Base-by-base conservation (phyloP, 306 rosid genomes). In the Crotalaria pallida region DNA sequence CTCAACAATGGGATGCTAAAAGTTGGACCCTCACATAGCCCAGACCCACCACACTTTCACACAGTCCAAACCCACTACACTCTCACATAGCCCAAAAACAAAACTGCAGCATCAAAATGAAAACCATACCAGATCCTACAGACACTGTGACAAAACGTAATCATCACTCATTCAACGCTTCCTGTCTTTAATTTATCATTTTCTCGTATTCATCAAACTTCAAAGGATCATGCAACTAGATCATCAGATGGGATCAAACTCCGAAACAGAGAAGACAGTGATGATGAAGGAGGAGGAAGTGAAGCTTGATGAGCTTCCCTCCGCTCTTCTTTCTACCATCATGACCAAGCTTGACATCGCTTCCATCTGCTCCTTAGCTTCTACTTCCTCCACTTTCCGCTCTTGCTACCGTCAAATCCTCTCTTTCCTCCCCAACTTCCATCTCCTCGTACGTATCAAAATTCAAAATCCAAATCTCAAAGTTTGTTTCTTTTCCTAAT, bases 301-400 rank as follows among this genome's bases (percentile, higher is more conserved):
- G 76, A 77, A 71, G 62, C 84, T 93, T 31, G 98, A 90, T 45
- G 48, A 71, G 24, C 89, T 93, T 1, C 97, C 98, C 2, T 29
- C 65, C 23, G 83, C 94, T 27, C 62, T 94, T 1, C 79, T 90
- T 0, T 87, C 79, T 41, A 82, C 94, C 45, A 83, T 94, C 79
- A 69, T 94, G 80, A 81, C 82, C 12, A 94, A 90, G 76, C 92
- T 90, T 9, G 98, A 94, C 77, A 81, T 94, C 74, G 65, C 90
- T 36, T 94, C 98, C 22, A 65, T 94, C 70, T 87, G 92, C 67
- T 90, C 95, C 16, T 17, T 82, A 41, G 90, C 98, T 0, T 75
- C 96, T 57, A 90, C 98, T 7, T 87, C 90, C 81, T 82, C 81
- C 65, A 33, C 81, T 65, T 78, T 93, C 84, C 82, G 79, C 4